Base-by-base conservation (phyloP, 2,329 filamentous ascomycete genomes). In the Monilinia fructicola region DNA sequence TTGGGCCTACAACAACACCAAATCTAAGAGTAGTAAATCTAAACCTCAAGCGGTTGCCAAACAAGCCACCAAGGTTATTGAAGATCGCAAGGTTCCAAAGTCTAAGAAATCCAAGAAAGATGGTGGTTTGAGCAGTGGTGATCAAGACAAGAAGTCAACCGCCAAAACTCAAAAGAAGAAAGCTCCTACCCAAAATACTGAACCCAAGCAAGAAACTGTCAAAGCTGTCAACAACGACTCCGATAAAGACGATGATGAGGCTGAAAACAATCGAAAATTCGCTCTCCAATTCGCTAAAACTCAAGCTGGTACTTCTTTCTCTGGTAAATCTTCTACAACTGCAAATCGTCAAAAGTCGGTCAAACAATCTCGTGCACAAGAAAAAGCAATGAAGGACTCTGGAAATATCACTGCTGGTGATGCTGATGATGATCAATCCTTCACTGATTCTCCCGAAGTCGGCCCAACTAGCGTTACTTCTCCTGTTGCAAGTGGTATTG, bases 371-470 rank as follows among this genome's bases (percentile, higher is more conserved):
- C 86, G 82, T 67, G 87, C 82, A 73, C 83, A 84, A 75, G 81
- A 84, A 77, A 80, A 81, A 66, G 79, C 81, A 53, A 63, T 69
- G 2, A 73, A 66, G 55, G 73, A 73, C 11, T 76, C 81, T 68
- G 71, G 79, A 68, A 82, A 83, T 70, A 82, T 85, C 16, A 83
- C 85, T 60, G 82, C 85, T 9, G 90, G 83, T 40, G 91, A 94
- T 75, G 91, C 88, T 18, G 92, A 95, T 73, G 91, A 96, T 74
- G 92, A 96, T 74, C 81, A 89, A 73, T 93, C 92, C 3, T 83
- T 90, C 10, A 82, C 84, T 67, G 82, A 82, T 54, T 93, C 91
- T 14, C 90, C 92, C 42, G 81, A 85, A 61, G 80, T 84, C 28
- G 76, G 73, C 46, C 81, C 85, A n/a, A 82, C 81, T 18, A 83